Evolutionary conservation across 306 rosid genomes (phyloP), one percentile per base, ranked within the genome.

Genomic region (Lathyrus aphaca): DNA sequence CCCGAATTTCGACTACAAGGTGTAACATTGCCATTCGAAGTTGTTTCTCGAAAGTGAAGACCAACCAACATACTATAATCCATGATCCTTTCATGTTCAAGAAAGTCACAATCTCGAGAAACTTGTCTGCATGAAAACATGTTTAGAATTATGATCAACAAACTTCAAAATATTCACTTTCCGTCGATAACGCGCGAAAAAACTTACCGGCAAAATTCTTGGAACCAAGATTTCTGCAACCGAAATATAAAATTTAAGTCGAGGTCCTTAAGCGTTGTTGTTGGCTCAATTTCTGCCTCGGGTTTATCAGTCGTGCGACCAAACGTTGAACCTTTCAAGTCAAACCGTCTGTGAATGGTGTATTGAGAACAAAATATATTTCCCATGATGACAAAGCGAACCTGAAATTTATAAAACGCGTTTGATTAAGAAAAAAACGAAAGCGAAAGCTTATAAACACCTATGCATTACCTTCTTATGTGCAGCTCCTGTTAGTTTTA

Each of bases 41-140:
- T 76, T 45, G 84, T 45, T 71, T 87, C 95, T 66, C 79, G 83
- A 51, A 94, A 91, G 78, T 94, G 99, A 77, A 94, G 92, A 45
- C 99, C 99, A 18, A 94, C 85, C 88, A 94, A 66, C 79, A 94
- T 86, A 72, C 99, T 94, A 59, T 94, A 94, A 82, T 94, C 99
- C 99, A 94, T 94, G 67, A 94, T 91, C 77, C 89, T 84, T 79
- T 89, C 99, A 0, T 94, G 96, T 75, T 94, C 97, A 56, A 94
- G 96, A 77, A 94, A 91, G 77, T 89, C 97, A 58, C 99, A 94
- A 62, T 94, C 99, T 74, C 84, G 81, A 74, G 83, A 88, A 75
- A 94, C 92, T 91, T 94, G 99, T 87, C 99, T 94, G 88, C 81
- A 79, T 19, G 46, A 77, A 78, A 57, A 16, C 46, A 73, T 51